Base-by-base conservation (phyloP, 352 stramenopile species). In the Bremia lactucae region DNA sequence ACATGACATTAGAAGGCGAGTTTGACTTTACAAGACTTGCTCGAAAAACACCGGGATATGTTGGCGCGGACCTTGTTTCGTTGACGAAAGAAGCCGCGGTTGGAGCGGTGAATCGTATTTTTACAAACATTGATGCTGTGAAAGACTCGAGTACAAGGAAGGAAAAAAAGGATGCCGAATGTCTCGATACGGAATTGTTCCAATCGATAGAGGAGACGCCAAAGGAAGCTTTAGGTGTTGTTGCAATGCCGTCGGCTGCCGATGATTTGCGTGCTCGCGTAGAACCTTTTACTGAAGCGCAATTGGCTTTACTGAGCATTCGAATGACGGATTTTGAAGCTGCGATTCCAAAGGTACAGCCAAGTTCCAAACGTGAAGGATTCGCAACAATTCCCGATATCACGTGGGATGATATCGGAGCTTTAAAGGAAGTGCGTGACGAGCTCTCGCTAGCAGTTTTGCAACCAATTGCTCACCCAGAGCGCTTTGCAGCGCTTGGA, bases 361-460 rank as follows among this genome's bases (percentile, higher is more conserved):
- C 96, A 19, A 98, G 86, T 23, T 95, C 95, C 22, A 98, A 98
- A 68, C 88, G 96, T 29, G 96, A 99, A 63, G 96, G 96, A 49
- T 99, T 99, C 68, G 95, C 95, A 3, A 98, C 93, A 10, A 96
- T 98, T 40, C 96, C 96, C 1, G 94, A 98, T 62, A 95, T 99
- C 16, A 95, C 87, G 7, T 99, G 96, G 96, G 78, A 85, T 55
- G 95, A 99, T 66, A 96, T 99, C 65, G 96, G 96, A 40, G 88
- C 90, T 19, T 69, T 97, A 14, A 67, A 59, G 6, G 62, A 77
- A 6, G 93, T 98, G 39, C 83, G 93, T 4, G 94, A 98, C 36
- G 96, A 99, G 67, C 70, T 99, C 18, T 84, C 86, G 33, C 63
- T 98, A 28, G 96, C 90, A 48, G 94, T 99, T 8, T 51, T 98